Evolutionary conservation across 768 basidiomycete genomes (phyloP), one percentile per base, ranked within the genome.

Genomic region (Rhodotorula babjevae): DNA sequence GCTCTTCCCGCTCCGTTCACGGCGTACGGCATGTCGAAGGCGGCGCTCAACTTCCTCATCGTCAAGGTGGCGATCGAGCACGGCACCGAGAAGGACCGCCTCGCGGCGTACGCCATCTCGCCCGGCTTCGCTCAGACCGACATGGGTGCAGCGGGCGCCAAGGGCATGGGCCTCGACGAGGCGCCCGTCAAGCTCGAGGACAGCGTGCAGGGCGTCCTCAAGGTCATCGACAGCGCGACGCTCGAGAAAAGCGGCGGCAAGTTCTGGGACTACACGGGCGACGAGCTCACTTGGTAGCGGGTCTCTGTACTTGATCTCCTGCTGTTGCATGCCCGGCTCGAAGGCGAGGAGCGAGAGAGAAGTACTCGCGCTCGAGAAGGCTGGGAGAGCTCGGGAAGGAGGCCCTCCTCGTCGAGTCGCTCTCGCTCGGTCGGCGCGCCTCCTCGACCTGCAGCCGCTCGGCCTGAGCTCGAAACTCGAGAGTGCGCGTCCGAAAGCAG

Each of bases 21-120:
- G 9, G 60, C 46, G 6, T 62, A 47, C 56, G 73, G 61, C 25
- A 29, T 47, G 31, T 68, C 59, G 33, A 78, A 78, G 57, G 74
- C 69, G 8, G 77, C 76, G 25, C 63, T 68, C 55, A 77, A 78
- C 65, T 76, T n/a, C 52, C 8, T 72, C 36, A 53, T 64, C 29
- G 21, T 33, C 10, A 73, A 63, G 52, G 55, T 77, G 36, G 44
- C 63, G 18, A n/a, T 31, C 50, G 69, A 69, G 61, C 57, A 61
- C 33, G n/a, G 21, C 31, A 36, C 36, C 36, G 47, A n/a, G 18
- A 27, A 46, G 33, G 31, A 52, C 27, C n/a, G 23, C 12, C 57
- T 65, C 36, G 36, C 52, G 8, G 55, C 55, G 25, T 47, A 53
- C 27, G 29, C 59, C 33, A n/a, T 63, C 55, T n/a, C 25, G n/a